These are phyloP conservation scores for Incumbomyces lentus DNA, from an alignment of 2,329 filamentous ascomycete genomes.

Conservation along the genomic window DNA sequence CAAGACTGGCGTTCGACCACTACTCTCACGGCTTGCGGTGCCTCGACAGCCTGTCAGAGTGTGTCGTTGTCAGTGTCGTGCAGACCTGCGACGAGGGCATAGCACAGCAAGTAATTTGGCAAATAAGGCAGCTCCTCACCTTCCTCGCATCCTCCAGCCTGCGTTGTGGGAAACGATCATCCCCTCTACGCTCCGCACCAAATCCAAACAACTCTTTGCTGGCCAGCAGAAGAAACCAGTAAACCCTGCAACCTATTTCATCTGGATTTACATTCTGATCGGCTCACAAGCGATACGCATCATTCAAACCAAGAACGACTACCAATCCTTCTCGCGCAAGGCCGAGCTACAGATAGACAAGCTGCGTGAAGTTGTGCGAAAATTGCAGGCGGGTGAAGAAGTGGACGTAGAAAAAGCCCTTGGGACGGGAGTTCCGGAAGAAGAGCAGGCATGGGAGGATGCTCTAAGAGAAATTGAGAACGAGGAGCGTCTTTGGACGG, in stretches of 20 bases:
- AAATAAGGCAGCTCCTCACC: constrained; percentile 6
- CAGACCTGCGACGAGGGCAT: background rate
- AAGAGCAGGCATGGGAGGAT: constrained; percentile 82
- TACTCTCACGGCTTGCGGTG: background rate
- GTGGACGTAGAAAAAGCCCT: constrained; percentile 77
- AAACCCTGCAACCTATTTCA: constrained; percentile 76
- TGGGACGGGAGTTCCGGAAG: constrained; percentile 63
- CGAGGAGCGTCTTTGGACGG: constrained; percentile 19
- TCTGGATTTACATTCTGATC: constrained; percentile 72
- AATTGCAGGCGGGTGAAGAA: constrained; percentile 40
- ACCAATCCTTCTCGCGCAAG: constrained; percentile 59
- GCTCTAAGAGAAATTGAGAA: constrained; percentile 17
- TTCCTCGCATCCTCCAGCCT: constrained; percentile 37
- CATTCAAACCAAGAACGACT: constrained; percentile 68
- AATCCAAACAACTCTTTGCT: constrained; percentile 26
- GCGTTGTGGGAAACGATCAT: constrained; percentile 62
- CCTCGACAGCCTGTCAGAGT: constrained; percentile 1
- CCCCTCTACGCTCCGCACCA: constrained; percentile 45
- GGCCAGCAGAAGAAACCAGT: constrained; percentile 47
- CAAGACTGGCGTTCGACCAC: background rate
- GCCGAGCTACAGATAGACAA: constrained; percentile 69
- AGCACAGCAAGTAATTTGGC: constrained; percentile 7
- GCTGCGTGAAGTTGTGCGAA: constrained; percentile 54
- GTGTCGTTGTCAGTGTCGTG: too few species aligned
- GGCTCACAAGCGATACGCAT: constrained; percentile 94